These are phyloP conservation scores for Seiridium cupressi DNA, from an alignment of 2,329 filamentous ascomycete genomes.

Conservation along the genomic window DNA sequence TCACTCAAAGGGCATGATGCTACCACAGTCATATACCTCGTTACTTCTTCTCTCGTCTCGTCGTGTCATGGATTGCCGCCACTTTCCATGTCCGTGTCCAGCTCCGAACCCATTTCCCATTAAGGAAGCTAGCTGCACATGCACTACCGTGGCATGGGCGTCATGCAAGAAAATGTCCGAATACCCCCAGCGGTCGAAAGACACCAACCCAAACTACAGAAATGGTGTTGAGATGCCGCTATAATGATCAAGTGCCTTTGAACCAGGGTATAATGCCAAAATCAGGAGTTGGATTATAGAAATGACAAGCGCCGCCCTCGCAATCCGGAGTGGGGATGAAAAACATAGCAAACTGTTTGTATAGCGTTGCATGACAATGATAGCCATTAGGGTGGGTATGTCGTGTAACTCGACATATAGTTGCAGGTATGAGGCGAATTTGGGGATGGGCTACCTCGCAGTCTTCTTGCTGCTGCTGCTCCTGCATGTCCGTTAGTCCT, in stretches of 20 bases:
- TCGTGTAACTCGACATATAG: not conserved
- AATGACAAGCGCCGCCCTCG: not conserved
- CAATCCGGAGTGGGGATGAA: not conserved
- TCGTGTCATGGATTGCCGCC: not conserved
- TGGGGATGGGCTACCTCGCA: not conserved
- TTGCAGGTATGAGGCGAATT: not conserved
- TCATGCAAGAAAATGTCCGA: not conserved
- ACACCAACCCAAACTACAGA: not conserved
- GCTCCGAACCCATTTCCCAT: not conserved
- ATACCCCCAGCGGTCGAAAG: not conserved
- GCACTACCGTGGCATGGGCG: not conserved
- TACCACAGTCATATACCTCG: not conserved
- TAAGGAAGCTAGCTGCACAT: too few relatives aligned
- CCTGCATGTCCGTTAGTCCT: not conserved
- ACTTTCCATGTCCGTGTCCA: not conserved
- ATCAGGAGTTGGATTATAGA: constrained; percentile 8
- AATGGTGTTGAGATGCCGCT: not conserved
- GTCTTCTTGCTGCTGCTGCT: constrained; percentile 2
- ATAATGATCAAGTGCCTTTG: not conserved
- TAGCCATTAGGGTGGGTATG: not conserved
- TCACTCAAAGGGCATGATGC: not conserved
- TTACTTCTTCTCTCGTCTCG: not conserved
- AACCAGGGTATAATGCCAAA: constrained; percentile 14
- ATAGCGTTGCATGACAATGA: not conserved
- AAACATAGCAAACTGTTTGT: not conserved